Base-by-base conservation (phyloP, 2,329 filamentous ascomycete species). In the Beauveria australis region DNA sequence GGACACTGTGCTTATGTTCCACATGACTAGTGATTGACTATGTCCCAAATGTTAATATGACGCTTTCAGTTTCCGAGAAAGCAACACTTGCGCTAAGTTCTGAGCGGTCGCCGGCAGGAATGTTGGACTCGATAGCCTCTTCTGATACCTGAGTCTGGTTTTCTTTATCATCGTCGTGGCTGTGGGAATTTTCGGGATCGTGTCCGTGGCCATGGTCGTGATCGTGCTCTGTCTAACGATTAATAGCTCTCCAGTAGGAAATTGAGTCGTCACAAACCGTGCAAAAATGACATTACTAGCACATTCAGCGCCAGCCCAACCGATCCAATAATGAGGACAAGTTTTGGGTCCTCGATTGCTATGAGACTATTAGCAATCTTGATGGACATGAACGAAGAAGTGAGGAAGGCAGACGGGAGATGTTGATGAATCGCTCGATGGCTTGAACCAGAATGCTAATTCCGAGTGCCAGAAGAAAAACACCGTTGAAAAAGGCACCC, bases 401-500 rank as follows among this genome's bases (percentile, higher is more conserved):
- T 10, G 5, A 37, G 33, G 33, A 37, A 14, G 5, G 70, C 77
- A 63, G 68, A 84, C 81, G 72, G 63, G 82, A 71, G 3, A 87
- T 68, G 3, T 79, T 74, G 22, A 87, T 77, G 67, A 90, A 90
- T 41, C 88, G 78, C 71, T 92, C 87, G 55, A 92, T 79, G 0
- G 88, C 86, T 68, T 92, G 89, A 3, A 92, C 74, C 40, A 88
- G 80, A 54, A 92, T 89, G 70, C 87, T 90, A 41, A 91, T 72
- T 1, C 87, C 87, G 2, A 92, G 75, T 1, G 87, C 88, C 18
- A 91, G 72, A 1, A 92, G 78, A 62, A 92, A 89, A 1, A 87
- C 85, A 16, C 89, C 89, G 67, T 92, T 92, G 79, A 92, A 92
- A 72, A 92, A 92, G 24, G 88, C 87, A 5, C 89, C 89, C 0